Base-by-base conservation (phyloP, 2,329 filamentous ascomycete genomes). In the Arthroderma sp. region DNA sequence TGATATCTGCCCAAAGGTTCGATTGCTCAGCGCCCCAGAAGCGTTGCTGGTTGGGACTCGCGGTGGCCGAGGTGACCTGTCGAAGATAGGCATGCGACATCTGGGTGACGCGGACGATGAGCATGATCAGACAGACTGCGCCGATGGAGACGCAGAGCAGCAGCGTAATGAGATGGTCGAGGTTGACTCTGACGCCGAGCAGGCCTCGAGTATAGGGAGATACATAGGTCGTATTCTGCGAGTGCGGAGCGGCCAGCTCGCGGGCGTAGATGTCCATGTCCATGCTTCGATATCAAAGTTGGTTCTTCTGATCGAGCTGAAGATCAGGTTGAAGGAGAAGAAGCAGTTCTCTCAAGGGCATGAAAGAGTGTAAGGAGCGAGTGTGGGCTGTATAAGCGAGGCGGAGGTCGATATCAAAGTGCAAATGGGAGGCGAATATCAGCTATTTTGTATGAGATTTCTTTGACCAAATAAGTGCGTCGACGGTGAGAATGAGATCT, bases 11-110 rank as follows among this genome's bases (percentile, higher is more conserved):
- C 74, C 75, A 77, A 56, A 69, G 62, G 13, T 59, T 59, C 25
- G 70, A 73, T 35, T 70, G 66, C 60, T 77, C 74, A 38, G 71
- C 62, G 17, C 71, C 71, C 72, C 75, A 78, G 62, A 73, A 77
- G 31, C 66, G 69, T 60, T 77, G 75, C 56, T 76, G 69, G 28
- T 64, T 63, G 53, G 64, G 63, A 35, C 61, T 68, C 15, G 72
- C 66, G 0, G 68, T 66, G 35, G 72, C 62, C 21, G 73, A 73
- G 49, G 69, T 71, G 58, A 76, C 69, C 52, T 71, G 72, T 17
- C 76, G 73, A 41, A 77, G 66, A 59, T 76, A 73, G 19, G 71
- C 68, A 64, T 75, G 72, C 59, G 68, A 71, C 35, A 76, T 68
- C 59, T 77, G 74, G 19, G 67, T 67, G 21, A 75, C 60, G 37